A percentile compares a stretch with the other conserved stretches of the same genome.
phyloP scores from a whole-genome alignment of 2,329 filamentous ascomycete species.

The Xylaria arbuscula region DNA sequence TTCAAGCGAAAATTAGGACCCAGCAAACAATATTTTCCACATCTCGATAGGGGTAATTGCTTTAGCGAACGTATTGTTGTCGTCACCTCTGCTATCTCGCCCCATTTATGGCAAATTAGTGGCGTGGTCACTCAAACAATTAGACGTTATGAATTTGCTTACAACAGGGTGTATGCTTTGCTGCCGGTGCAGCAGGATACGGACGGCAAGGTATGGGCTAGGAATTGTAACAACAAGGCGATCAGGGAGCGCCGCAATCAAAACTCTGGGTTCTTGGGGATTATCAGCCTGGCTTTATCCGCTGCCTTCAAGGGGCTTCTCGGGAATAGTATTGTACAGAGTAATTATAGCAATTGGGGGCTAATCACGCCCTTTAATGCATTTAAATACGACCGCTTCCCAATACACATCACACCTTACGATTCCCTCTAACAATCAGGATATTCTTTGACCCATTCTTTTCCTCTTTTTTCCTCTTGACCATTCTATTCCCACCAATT shows the following conservation, averaged over 20 bases:
- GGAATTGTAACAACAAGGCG: conserved; percentile 28
- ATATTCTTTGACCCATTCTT: not conserved
- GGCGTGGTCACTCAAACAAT: not conserved
- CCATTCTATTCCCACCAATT: not conserved
- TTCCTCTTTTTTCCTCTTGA: no score
- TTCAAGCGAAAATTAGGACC: not conserved
- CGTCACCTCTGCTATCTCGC: conserved; percentile 16
- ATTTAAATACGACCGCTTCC: not conserved
- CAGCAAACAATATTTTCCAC: not conserved
- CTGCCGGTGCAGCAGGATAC: conserved; percentile 5
- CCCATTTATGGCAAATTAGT: not conserved
- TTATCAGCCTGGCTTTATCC: not conserved
- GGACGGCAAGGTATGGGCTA: conserved; percentile 13
- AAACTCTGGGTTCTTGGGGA: not conserved
- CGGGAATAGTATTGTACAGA: conserved; percentile 1
- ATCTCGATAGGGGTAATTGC: conserved; percentile 1
- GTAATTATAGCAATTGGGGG: not conserved
- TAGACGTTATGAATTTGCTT: conserved; percentile 19
- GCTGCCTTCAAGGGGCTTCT: not conserved
- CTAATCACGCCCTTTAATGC: not conserved
- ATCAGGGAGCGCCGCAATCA: not conserved
- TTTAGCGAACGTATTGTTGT: not conserved
- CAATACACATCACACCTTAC: not conserved
- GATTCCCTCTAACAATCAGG: no score
- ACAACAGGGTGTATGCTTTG: conserved; percentile 4